Base-by-base conservation (phyloP, 108 stramenopile species). In the Nitzschia putrida region DNA sequence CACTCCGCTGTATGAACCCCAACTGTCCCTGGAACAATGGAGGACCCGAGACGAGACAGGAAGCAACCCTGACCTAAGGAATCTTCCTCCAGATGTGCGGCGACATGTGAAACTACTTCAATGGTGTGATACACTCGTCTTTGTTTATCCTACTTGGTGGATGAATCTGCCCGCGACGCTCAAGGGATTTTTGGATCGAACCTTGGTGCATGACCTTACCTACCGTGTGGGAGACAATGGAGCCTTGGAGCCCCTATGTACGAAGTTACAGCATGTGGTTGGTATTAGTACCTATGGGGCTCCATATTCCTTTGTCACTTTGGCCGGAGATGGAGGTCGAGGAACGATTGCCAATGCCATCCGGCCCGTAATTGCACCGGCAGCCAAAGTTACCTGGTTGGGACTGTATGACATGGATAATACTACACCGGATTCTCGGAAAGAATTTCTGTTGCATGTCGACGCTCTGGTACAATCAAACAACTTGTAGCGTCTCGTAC, bases 81-180 rank as follows among this genome's bases (percentile, higher is more conserved):
- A 21, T 2, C 71, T 73, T 3, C 53, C 64, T 40, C 8, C n/a
- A 20, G 64, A 65, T 24, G 56, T 73, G 21, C 39, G 43, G 42
- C 64, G 54, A 0, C 61, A 63, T 52, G 51, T 72, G 14, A 18
- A 44, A 43, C 40, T 61, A 37, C 53, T 73, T 0, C 24, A 25
- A 22, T 73, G 72, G 72, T 71, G 74, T 57, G 70, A 83, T 52
- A 73, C 82, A n/a, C 22, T 83, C n/a, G 34, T 83, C 0, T 69
- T 83, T 39, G 79, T 83, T 14, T 83, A 83, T 63, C 82, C 82
- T 8, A 83, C 82, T 12, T 83, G 82, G 82, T 83, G 82, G 82
- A 78, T 83, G 67, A 60, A 72, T 61, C 50, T 69, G 0, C 82
- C 82, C 13, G 82, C 73, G n/a, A 49, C 39, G 2, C 53, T 83